Evolutionary conservation across 441 rosid genomes (phyloP).

Genomic region (Manihot esculenta): DNA sequence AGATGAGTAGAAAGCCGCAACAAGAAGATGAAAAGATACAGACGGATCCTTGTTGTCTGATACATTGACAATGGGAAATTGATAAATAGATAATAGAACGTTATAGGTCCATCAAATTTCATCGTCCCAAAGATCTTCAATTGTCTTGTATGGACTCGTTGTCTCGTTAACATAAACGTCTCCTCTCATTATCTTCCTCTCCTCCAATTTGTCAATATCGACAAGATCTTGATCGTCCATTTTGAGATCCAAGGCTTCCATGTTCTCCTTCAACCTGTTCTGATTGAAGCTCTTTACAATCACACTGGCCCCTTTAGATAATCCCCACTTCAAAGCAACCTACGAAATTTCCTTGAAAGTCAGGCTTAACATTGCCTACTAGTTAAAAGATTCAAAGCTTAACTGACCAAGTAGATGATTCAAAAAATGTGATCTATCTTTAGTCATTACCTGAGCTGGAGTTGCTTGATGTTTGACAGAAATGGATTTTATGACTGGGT

Average conservation of each 20-base stretch:
- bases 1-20: background rate
- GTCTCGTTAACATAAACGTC: conserved; percentile 63
- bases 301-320: conserved; percentile 72
- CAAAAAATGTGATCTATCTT: no score
- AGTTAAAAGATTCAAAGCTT: background rate
- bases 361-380: background rate
- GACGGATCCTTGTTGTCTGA: background rate
- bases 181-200: conserved; percentile 80
- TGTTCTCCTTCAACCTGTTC: conserved; percentile 64
- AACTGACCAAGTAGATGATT: background rate
- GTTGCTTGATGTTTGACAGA: conserved; percentile 62
- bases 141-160: conserved; percentile 70
- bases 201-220: conserved; percentile 55
- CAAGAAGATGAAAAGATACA: background rate
- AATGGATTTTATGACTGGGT: conserved; percentile 58
- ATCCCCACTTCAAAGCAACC: conserved; percentile 86
- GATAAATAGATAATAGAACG: background rate
- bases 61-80: background rate
- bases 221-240: conserved; percentile 55
- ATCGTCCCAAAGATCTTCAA: conserved; percentile 73
- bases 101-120: conserved; percentile 43
- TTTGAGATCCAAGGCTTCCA: conserved; percentile 45
- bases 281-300: conserved; percentile 74
- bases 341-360: conserved; percentile 7
- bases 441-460: conserved; percentile 73